Conservation (phyloP, 352 stramenopile genomes). For the Phytophthora quininea region DNA sequence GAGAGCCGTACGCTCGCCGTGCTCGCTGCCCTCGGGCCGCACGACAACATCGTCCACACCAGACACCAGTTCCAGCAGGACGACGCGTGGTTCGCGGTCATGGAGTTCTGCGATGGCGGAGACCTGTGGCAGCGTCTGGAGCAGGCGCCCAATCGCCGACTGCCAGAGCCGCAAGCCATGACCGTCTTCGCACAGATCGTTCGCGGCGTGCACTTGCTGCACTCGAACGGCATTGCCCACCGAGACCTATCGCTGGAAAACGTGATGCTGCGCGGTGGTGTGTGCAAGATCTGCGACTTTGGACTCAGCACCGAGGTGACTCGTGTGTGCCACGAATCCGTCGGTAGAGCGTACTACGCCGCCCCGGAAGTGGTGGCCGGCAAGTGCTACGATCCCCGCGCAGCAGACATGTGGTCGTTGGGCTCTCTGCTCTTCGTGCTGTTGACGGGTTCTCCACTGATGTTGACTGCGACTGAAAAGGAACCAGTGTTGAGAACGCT, state of each 20-base stretch:
- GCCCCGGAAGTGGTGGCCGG: conserved; percentile 51
- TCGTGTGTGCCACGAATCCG: conserved; percentile 25
- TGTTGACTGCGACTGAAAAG: conserved; percentile 27
- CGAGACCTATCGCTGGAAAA: conserved; percentile 68
- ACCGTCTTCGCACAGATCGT: conserved; percentile 42
- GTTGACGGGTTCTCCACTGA: conserved; percentile 50
- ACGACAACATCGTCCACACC: conserved; percentile 53
- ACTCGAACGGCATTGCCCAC: conserved; percentile 50
- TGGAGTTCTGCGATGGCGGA: conserved; percentile 57
- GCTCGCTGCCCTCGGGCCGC: conserved; percentile 13
- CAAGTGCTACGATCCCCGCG: conserved; percentile 38
- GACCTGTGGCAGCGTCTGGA: conserved; percentile 55
- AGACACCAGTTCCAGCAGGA: conserved; percentile 49
- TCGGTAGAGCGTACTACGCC: conserved; percentile 70
- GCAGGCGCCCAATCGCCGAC: conserved; percentile 15
- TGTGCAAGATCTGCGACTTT: conserved; percentile 38
- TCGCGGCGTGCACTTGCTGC: conserved; percentile 41
- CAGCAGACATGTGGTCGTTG: conserved; percentile 60
- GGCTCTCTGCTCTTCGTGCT: conserved; percentile 65
- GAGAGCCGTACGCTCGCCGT: conserved; percentile 35
- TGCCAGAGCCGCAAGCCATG: conserved; percentile 30
- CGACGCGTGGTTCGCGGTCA: conserved; percentile 53
- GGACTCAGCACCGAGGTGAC: conserved; percentile 38
- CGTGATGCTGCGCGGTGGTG: conserved; percentile 16
- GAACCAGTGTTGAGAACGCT: conserved; percentile 33